phyloP scores from a whole-genome alignment of 1,284 basidiomycete genomes.

The Phellopilus nigrolimitatus region DNA sequence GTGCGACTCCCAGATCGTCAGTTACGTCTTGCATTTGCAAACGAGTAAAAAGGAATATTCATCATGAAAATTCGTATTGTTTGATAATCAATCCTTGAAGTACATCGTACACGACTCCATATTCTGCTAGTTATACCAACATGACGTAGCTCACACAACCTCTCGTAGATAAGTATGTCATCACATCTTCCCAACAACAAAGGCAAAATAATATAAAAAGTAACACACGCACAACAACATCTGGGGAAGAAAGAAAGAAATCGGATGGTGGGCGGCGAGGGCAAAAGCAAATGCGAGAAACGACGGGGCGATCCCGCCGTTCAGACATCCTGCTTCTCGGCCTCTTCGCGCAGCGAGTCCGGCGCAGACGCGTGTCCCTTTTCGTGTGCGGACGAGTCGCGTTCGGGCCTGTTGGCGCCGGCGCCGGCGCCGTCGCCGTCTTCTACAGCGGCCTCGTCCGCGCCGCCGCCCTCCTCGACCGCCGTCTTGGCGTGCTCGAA shows the following conservation, averaged over 20 bases:
- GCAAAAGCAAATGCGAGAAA: neutral
- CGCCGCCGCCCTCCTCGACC: conserved; percentile 67
- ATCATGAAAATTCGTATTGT: too few relatives aligned
- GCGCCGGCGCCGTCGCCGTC: conserved; percentile 8
- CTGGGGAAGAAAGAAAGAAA: neutral
- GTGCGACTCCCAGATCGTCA: too few relatives aligned
- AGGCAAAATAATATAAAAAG: neutral
- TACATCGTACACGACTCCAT: too few relatives aligned
- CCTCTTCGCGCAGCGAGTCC: neutral
- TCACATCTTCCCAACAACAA: too few relatives aligned
- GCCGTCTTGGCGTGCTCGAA: conserved; percentile 82
- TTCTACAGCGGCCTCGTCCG: conserved; percentile 35
- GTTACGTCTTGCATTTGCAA: too few relatives aligned
- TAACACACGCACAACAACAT: neutral
- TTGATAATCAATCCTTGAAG: too few relatives aligned
- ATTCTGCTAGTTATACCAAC: too few relatives aligned
- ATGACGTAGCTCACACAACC: too few relatives aligned
- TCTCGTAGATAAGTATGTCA: too few relatives aligned
- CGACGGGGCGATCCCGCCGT: neutral
- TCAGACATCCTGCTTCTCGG: conserved; percentile 1
- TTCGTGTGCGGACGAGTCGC: neutral
- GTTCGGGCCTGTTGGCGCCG: neutral
- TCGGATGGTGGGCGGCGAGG: too few relatives aligned
- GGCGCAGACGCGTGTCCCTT: too few relatives aligned
- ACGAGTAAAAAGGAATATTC: too few relatives aligned